A percentile compares a stretch with the other conserved stretches of the same genome.
Conservation (phyloP, 768 basidiomycete genomes). For the Leccinellum rugosiceps region DNA sequence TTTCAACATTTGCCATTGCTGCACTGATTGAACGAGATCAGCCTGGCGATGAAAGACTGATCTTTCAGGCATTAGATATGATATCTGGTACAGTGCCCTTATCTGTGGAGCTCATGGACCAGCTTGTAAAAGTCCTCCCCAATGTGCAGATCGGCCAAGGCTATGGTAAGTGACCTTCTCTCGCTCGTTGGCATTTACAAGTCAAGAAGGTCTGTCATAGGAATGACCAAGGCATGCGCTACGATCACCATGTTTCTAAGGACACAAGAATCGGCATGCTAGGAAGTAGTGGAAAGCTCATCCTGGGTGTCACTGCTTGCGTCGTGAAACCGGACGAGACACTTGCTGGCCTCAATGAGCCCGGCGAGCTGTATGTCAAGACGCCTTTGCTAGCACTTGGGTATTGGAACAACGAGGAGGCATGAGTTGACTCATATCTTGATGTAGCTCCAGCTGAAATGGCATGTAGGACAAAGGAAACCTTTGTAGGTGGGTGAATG, state of each 20-base stretch:
- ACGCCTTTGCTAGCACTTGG: constrained; percentile 38
- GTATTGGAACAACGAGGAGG: constrained; percentile 55
- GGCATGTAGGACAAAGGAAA: constrained; percentile 54
- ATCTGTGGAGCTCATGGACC: constrained; percentile 50
- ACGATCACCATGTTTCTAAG: constrained; percentile 46
- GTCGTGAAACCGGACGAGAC: constrained; percentile 58
- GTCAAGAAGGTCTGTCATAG: constrained; percentile 29
- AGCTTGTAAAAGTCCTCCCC: constrained; percentile 45
- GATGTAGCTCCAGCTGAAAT: constrained; percentile 28
- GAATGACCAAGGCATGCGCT: constrained; percentile 65
- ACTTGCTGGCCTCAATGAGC: constrained; percentile 50
- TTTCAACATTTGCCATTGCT: constrained; percentile 15
- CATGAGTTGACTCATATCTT: constrained; percentile 41
- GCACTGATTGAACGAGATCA: constrained; percentile 20
- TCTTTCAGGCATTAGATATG: constrained; percentile 49
- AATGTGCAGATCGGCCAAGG: constrained; percentile 64
- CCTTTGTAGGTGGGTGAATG: constrained; percentile 61
- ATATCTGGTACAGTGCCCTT: constrained; percentile 64
- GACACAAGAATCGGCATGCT: constrained; percentile 46
- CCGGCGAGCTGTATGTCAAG: constrained; percentile 58
- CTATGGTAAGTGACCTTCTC: constrained; percentile 40
- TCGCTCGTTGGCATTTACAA: constrained; percentile 11
- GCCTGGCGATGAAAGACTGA: constrained; percentile 52
- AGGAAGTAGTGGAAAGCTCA: constrained; percentile 46
- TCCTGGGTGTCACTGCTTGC: constrained; percentile 56